Conservation (phyloP, 2,329 filamentous ascomycete species). For the Paramyrothecium sp. region DNA sequence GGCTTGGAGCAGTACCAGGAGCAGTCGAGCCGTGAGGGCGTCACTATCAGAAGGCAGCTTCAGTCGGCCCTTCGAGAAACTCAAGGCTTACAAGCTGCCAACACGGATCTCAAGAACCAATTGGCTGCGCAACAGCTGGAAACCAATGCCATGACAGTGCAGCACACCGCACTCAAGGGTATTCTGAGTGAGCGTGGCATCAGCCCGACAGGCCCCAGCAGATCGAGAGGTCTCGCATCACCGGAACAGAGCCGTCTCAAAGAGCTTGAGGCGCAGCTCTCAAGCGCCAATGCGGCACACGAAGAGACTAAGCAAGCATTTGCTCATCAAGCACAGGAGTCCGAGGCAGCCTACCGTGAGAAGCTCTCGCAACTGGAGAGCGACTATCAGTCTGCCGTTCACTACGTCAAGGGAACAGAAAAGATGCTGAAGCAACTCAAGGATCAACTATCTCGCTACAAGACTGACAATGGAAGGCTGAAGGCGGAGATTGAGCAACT, state of each 20-base stretch:
- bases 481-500: slow-evolving; percentile 76
- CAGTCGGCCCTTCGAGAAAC: slow-evolving; percentile 81
- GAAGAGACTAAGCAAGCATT: slow-evolving; percentile 80
- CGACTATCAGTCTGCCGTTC: slow-evolving; percentile 95
- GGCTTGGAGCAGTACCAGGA: slow-evolving; percentile 97
- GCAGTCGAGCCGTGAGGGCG: slow-evolving; percentile 89
- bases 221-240: slow-evolving; percentile 72
- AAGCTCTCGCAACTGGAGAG: slow-evolving; percentile 93
- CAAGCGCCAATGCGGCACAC: slow-evolving; percentile 72
- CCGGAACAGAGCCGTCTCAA: slow-evolving; percentile 77
- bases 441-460: slow-evolving; percentile 91
- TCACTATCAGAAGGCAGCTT: slow-evolving; percentile 85
- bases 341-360: slow-evolving; percentile 86
- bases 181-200: slow-evolving; percentile 87
- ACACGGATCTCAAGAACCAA: slow-evolving; percentile 78
- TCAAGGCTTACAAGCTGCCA: slow-evolving; percentile 76
- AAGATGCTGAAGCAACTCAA: slow-evolving; percentile 99
- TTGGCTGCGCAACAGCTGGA: slow-evolving; percentile 86
- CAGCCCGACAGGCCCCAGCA: slow-evolving; percentile 69
- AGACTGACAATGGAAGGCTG: slow-evolving; percentile 78
- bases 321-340: slow-evolving; percentile 78
- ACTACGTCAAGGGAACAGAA: slow-evolving; percentile 97
- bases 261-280: slow-evolving; percentile 86
- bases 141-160: slow-evolving; percentile 87
- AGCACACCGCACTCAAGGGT: slow-evolving; percentile 91